phyloP scores from a whole-genome alignment of 2,329 filamentous ascomycete genomes.

The Diaporthe vexans region DNA sequence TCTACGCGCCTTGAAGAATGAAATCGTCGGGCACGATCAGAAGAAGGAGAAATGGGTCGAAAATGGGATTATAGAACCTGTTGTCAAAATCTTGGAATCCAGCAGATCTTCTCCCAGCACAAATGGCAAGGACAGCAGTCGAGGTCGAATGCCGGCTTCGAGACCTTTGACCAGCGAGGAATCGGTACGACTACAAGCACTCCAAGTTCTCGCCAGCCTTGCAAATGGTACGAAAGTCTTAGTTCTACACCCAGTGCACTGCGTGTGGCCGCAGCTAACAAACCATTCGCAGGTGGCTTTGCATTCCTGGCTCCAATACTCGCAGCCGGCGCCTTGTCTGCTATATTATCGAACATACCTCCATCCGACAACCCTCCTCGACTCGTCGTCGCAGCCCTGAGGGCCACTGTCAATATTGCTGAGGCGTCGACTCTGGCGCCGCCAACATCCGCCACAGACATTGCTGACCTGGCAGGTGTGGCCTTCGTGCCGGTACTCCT shows the following conservation, averaged over 20 bases:
- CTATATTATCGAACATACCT: conserved; percentile 79
- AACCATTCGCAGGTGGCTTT: conserved; percentile 74
- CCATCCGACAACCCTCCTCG: conserved; percentile 73
- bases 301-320: conserved; percentile 83
- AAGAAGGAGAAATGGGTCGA: conserved; percentile 85
- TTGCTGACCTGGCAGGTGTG: conserved; percentile 68
- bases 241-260: not conserved
- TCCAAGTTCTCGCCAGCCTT: conserved; percentile 87
- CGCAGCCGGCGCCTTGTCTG: conserved; percentile 75
- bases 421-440: conserved; percentile 72
- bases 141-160: conserved; percentile 50
- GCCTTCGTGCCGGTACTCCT: conserved; percentile 76
- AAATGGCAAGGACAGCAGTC: conserved; percentile 57
- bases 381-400: conserved; percentile 80
- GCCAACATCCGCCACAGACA: conserved; percentile 62
- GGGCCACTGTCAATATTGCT: conserved; percentile 79
- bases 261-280: conserved; percentile 16
- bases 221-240: conserved; percentile 75
- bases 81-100: conserved; percentile 62
- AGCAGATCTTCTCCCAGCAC: conserved; percentile 51
- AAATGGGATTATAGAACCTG: conserved; percentile 75
- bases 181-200: conserved; percentile 79
- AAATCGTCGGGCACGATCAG: conserved; percentile 88
- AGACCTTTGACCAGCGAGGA: conserved; percentile 72
- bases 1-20: conserved; percentile 85